phyloP scores from a whole-genome alignment of 345 rosid species.

The Bretschneidera sinensis region DNA sequence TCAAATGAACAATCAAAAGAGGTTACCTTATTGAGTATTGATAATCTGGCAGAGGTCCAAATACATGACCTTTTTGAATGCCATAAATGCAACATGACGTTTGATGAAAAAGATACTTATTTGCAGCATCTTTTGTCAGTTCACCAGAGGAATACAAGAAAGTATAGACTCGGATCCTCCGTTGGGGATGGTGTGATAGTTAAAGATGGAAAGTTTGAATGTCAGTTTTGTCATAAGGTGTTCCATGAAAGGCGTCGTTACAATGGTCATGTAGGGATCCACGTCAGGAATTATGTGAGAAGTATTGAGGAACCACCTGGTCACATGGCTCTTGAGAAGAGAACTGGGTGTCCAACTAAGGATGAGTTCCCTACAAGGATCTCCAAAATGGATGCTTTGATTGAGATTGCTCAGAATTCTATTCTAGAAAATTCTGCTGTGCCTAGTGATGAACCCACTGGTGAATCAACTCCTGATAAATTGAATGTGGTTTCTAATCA shows the following conservation, averaged over 20 bases:
- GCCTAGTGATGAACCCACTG: conserved; percentile 26
- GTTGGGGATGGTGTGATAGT: conserved; percentile 74
- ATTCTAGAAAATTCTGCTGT: conserved; percentile 41
- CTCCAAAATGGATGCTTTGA: conserved; percentile 80
- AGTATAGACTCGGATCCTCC: conserved; percentile 59
- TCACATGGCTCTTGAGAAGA: conserved; percentile 27
- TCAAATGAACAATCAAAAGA: conserved; percentile 28
- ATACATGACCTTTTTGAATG: conserved; percentile 61
- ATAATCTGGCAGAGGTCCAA: conserved; percentile 55
- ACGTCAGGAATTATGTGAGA: conserved; percentile 63
- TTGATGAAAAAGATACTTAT: conserved; percentile 60
- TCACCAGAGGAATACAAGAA: conserved; percentile 67
- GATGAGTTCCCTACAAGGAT: conserved; percentile 39
- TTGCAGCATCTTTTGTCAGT: conserved; percentile 62
- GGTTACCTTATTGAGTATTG: conserved; percentile 30
- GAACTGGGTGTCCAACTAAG: conserved; percentile 25
- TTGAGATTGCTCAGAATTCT: conserved; percentile 81
- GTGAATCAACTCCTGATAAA: conserved; percentile 22
- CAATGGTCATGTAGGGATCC: conserved; percentile 70
- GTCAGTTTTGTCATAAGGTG: conserved; percentile 76
- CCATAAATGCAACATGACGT: conserved; percentile 59
- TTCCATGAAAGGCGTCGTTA: conserved; percentile 69
- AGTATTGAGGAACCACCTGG: conserved; percentile 54
- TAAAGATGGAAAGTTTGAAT: conserved; percentile 73
- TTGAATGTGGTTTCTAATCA: conserved; percentile 20